phyloP scores from a whole-genome alignment of 2,329 filamentous ascomycete genomes.

The Coleophoma cylindrospora region DNA sequence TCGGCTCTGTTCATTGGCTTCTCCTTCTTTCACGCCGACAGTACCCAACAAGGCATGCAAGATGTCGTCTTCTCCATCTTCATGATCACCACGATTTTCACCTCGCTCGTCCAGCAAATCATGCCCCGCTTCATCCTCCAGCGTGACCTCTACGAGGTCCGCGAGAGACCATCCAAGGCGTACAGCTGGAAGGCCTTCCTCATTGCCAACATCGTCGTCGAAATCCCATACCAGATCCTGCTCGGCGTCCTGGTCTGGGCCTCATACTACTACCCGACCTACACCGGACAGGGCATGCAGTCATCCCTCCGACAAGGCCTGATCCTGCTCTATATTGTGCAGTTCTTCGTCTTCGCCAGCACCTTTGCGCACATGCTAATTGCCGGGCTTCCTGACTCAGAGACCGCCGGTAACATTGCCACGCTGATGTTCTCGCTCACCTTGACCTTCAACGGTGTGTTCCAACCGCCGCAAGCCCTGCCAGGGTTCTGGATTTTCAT shows the following conservation, averaged over 20 bases:
- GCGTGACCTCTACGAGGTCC: conserved; percentile 60
- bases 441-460: conserved; percentile 72
- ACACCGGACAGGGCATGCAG: conserved; percentile 55
- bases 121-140: conserved; percentile 69
- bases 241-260: conserved; percentile 72
- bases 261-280: conserved; percentile 74
- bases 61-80: conserved; percentile 70
- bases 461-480: conserved; percentile 57
- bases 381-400: conserved; percentile 68
- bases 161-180: conserved; percentile 26
- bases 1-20: conserved; percentile 59
- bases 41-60: conserved; percentile 60
- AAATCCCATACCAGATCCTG: conserved; percentile 78
- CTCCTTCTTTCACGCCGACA: conserved; percentile 57
- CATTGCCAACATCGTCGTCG: conserved; percentile 59
- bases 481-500: conserved; percentile 82
- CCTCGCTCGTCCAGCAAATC: conserved; percentile 58
- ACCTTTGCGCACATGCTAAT: conserved; percentile 81
- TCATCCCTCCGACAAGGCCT: conserved; percentile 37
- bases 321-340: conserved; percentile 70
- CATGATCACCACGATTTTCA: conserved; percentile 67
- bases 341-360: conserved; percentile 77
- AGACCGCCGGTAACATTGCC: conserved; percentile 72
- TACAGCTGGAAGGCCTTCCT: conserved; percentile 31
- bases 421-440: conserved; percentile 71